Percentiles rank a stretch among this genome's conserved stretches.
Evolutionary conservation across 495 filamentous ascomycete genomes (phyloP).

Genomic region (Lineolata rhizophorae): DNA sequence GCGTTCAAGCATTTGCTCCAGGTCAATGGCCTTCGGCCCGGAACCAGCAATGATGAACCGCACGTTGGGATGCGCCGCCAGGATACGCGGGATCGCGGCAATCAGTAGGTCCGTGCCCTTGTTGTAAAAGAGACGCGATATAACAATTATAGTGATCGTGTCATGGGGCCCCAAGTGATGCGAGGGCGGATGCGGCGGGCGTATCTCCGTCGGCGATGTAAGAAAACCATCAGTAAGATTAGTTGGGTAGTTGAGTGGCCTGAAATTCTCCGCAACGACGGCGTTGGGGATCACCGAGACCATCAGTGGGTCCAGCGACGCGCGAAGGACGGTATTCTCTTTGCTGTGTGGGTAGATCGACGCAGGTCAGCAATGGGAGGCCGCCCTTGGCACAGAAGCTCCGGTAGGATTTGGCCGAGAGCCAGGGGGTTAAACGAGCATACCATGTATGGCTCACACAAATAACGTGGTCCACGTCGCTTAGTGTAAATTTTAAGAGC

Average conservation of each 20-base stretch:
- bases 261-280: slow-evolving; percentile 89
- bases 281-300: slow-evolving; percentile 96
- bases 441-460: slow-evolving; percentile 97
- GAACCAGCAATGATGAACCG: slow-evolving; percentile 93
- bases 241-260: slow-evolving; percentile 27
- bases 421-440: too few species aligned
- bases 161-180: slow-evolving; percentile 51
- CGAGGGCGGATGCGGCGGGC: slow-evolving; percentile 20
- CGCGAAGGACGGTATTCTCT: slow-evolving; percentile 90
- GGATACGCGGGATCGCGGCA: slow-evolving; percentile 79
- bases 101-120: slow-evolving; percentile 93
- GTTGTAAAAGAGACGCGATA: slow-evolving; percentile 95
- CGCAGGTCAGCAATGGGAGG: slow-evolving; percentile 3
- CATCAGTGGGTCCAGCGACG: slow-evolving; percentile 85
- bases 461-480: slow-evolving; percentile 94
- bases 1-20: slow-evolving; percentile 93
- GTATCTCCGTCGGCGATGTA: slow-evolving; percentile 9
- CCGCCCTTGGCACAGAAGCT: background rate
- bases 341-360: slow-evolving; percentile 33
- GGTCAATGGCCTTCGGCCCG: slow-evolving; percentile 87
- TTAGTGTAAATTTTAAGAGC: slow-evolving; percentile 81
- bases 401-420: too few species aligned
- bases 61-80: slow-evolving; percentile 71
- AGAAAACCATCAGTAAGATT: slow-evolving; percentile 1
- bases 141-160: slow-evolving; percentile 86